Conservation (phyloP, 352 stramenopile genomes). For the Globisporangium canariense region DNA sequence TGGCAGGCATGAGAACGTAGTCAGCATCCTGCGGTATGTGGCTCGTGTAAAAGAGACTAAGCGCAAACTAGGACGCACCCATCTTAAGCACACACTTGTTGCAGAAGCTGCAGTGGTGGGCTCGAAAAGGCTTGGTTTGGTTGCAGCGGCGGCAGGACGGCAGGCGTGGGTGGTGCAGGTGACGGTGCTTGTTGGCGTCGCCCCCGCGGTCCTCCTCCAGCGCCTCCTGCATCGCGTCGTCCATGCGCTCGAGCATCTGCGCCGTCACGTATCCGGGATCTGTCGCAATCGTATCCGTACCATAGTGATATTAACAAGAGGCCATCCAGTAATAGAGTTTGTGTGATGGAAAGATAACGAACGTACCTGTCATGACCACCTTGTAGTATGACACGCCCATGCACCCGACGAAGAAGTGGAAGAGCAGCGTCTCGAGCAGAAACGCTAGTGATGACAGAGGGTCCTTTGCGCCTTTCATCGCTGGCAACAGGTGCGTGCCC, state of each 20-base stretch:
- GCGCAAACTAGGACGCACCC: slow-evolving; percentile 32
- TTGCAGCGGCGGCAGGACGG: slow-evolving; percentile 61
- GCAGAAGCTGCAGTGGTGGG: slow-evolving; percentile 86
- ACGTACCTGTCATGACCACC: slow-evolving; percentile 68
- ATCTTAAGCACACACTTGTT: slow-evolving; percentile 84
- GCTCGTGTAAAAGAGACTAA: not conserved
- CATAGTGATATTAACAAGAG: not conserved
- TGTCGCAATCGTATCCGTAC: slow-evolving; percentile 16
- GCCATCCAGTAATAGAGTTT: not conserved
- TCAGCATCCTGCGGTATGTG: not conserved
- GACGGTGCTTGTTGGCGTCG: slow-evolving; percentile 6
- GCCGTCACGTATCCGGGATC: slow-evolving; percentile 81
- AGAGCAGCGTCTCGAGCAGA: slow-evolving; percentile 40
- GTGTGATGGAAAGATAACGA: too few relatives aligned
- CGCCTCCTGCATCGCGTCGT: slow-evolving; percentile 57
- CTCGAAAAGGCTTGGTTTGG: slow-evolving; percentile 70
- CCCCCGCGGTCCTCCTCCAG: slow-evolving; percentile 42
- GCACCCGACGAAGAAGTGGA: slow-evolving; percentile 57
- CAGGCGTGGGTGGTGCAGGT: slow-evolving; percentile 10
- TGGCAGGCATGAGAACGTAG: too few relatives aligned
- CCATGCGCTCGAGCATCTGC: slow-evolving; percentile 49
- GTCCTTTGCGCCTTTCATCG: slow-evolving; percentile 16
- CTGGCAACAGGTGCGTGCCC: slow-evolving; percentile 42
- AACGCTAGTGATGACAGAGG: slow-evolving; percentile 18
- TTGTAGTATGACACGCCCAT: slow-evolving; percentile 63